Evolutionary conservation across 2,329 filamentous ascomycete species (phyloP).

Genomic region (Nemania sp.): DNA sequence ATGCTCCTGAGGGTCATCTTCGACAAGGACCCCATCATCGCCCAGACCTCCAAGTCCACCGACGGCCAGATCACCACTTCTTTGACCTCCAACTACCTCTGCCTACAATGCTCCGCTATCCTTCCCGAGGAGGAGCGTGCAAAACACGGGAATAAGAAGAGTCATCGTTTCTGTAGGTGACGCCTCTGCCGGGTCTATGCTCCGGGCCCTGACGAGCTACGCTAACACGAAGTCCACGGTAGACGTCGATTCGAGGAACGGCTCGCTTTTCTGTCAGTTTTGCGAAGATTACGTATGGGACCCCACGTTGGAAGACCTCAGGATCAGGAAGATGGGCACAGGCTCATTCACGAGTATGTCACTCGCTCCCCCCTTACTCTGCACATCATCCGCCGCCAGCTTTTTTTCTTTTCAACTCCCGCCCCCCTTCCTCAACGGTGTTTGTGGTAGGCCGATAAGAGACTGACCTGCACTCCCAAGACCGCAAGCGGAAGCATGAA

Average conservation of each 20-base stretch:
- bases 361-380: background rate
- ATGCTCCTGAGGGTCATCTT: slow-evolving; percentile 72
- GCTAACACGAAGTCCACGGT: slow-evolving; percentile 10
- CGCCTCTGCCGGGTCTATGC: background rate
- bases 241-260: slow-evolving; percentile 80
- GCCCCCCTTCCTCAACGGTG: background rate
- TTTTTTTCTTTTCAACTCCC: background rate
- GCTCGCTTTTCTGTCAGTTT: slow-evolving; percentile 77
- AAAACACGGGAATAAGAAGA: slow-evolving; percentile 70
- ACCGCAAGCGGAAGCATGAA: slow-evolving; percentile 76
- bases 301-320: slow-evolving; percentile 75
- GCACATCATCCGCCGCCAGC: no score
- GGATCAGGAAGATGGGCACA: slow-evolving; percentile 70
- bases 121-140: slow-evolving; percentile 67
- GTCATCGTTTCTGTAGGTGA: slow-evolving; percentile 71
- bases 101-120: slow-evolving; percentile 73
- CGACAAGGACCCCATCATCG: slow-evolving; percentile 66
- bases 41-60: slow-evolving; percentile 65
- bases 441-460: background rate
- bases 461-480: slow-evolving; percentile 39
- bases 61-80: slow-evolving; percentile 63
- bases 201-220: slow-evolving; percentile 31
- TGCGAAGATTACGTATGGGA: slow-evolving; percentile 86
- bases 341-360: slow-evolving; percentile 66
- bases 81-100: slow-evolving; percentile 71